Evolutionary conservation across 2,329 filamentous ascomycete genomes (phyloP).

Genomic region (Metarhizium robertsii): DNA sequence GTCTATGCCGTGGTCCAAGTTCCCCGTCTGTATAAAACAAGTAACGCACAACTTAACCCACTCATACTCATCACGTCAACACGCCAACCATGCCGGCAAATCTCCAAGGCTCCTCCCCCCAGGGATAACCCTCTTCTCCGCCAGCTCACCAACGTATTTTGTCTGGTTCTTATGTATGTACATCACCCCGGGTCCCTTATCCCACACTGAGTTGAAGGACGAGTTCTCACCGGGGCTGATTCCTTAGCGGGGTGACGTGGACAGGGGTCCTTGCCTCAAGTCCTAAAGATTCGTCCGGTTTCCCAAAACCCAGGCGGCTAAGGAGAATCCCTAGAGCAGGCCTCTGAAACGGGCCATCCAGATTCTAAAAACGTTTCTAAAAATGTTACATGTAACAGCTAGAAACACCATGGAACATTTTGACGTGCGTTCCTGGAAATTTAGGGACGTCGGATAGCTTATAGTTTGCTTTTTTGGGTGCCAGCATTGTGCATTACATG

Average conservation of each 20-base stretch:
- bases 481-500: background rate
- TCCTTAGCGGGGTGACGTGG: background rate
- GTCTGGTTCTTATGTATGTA: too few relatives aligned
- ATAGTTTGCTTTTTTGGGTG: background rate
- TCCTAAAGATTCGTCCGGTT: background rate
- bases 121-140: too few relatives aligned
- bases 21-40: background rate
- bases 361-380: background rate
- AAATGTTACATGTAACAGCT: background rate
- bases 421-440: background rate
- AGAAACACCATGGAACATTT: background rate
- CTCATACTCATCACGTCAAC: background rate
- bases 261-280: background rate
- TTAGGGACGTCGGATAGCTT: background rate
- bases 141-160: too few relatives aligned
- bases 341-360: conserved; percentile 4
- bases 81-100: conserved; percentile 1
- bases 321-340: background rate
- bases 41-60: background rate
- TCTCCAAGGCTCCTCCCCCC: background rate
- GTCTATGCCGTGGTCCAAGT: background rate
- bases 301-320: background rate
- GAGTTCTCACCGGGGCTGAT: background rate
- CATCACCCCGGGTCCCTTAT: background rate
- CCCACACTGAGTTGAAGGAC: background rate